These are phyloP conservation scores for Starmerella cellae DNA, from an alignment of 805 yeast species.

Conservation along the genomic window DNA sequence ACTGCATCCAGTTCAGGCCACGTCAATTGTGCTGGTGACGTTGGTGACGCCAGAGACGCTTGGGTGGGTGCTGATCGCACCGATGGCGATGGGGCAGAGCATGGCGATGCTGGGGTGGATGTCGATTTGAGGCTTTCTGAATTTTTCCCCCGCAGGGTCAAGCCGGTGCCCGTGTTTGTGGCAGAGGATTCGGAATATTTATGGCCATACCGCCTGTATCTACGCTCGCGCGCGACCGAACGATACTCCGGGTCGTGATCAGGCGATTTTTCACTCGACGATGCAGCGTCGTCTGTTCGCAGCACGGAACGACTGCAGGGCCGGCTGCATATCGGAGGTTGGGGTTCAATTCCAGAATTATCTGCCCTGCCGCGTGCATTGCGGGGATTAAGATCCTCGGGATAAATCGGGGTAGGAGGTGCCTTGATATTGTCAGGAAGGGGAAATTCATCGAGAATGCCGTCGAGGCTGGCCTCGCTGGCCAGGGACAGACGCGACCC, in stretches of 20 bases:
- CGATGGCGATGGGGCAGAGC: too few relatives aligned
- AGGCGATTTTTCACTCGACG: too few relatives aligned
- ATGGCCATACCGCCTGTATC: constrained; percentile 11
- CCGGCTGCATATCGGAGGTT: neutral
- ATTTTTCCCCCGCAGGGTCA: too few relatives aligned
- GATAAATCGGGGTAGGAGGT: neutral
- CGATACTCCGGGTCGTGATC: neutral
- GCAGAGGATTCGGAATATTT: neutral
- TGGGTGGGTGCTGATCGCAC: too few relatives aligned
- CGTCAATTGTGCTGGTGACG: too few relatives aligned
- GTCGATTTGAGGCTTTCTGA: too few relatives aligned
- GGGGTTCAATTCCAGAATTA: neutral
- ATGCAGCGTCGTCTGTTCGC: too few relatives aligned
- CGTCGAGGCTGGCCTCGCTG: constrained; percentile 3
- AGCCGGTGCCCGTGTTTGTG: neutral
- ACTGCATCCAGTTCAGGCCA: too few relatives aligned
- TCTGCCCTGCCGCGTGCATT: neutral
- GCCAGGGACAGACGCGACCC: constrained; percentile 7
- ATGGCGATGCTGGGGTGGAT: too few relatives aligned
- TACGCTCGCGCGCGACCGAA: constrained; percentile 1
- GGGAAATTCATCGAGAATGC: constrained; percentile 18
- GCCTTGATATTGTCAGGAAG: constrained; percentile 7
- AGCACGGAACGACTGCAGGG: neutral
- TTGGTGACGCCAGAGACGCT: too few relatives aligned
- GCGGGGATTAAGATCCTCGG: neutral